Percentiles rank a stretch among this genome's conserved stretches.
Evolutionary conservation across 257 asterid species (phyloP).

Genomic region (Solanum gracilifrons): DNA sequence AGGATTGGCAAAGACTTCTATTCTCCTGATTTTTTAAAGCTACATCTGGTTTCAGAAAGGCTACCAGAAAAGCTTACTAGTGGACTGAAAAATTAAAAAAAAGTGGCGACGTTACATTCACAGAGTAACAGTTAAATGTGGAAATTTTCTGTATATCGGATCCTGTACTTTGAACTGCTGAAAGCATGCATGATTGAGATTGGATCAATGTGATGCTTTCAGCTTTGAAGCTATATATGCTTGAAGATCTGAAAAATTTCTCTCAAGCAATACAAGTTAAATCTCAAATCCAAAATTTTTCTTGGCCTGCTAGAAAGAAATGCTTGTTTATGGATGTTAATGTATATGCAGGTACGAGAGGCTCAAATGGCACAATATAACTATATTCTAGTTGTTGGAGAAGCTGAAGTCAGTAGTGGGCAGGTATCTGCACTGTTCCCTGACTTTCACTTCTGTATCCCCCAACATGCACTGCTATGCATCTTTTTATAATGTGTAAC

Average conservation of each 20-base stretch:
- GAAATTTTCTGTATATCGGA: background rate
- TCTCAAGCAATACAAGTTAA: background rate
- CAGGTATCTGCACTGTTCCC: background rate
- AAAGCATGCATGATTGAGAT: background rate
- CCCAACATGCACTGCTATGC: background rate
- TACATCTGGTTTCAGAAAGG: background rate
- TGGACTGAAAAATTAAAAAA: background rate
- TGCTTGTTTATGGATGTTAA: background rate
- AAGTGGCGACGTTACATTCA: background rate
- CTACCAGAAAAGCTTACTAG: background rate
- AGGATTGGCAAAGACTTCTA: background rate
- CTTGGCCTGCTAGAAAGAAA: background rate
- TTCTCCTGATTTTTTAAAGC: background rate
- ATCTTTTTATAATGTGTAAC: background rate
- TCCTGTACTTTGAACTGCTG: background rate
- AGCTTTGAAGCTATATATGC: background rate
- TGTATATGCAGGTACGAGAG: constrained; percentile 65
- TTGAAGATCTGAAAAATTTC: background rate
- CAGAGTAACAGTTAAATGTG: background rate
- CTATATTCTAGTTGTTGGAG: constrained; percentile 94
- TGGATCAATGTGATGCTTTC: background rate
- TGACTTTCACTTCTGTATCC: background rate
- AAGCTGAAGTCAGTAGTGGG: constrained; percentile 70
- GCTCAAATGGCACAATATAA: constrained; percentile 93
- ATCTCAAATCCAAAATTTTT: background rate